Conservation (phyloP, 2,329 filamentous ascomycete genomes). For the Grosmannia clavigera region DNA sequence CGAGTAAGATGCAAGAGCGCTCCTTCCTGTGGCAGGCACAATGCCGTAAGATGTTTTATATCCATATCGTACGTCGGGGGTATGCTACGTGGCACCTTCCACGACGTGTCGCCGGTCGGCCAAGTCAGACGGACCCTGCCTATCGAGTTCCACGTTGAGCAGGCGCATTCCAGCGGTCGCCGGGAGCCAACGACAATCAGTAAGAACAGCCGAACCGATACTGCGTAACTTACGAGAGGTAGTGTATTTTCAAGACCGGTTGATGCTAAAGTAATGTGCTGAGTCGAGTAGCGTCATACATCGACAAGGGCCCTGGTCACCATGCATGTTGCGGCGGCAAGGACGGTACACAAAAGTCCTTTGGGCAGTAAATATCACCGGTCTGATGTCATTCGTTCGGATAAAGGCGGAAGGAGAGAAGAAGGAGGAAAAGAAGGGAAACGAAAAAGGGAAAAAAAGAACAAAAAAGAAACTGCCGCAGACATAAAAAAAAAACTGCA, state of each 20-base stretch:
- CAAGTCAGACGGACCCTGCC: neutral
- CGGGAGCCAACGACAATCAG: neutral
- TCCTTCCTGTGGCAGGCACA: neutral
- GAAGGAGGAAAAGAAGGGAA: neutral
- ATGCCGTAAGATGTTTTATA: neutral
- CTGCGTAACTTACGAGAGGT: neutral
- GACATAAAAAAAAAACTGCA: neutral
- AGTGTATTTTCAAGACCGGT: no score
- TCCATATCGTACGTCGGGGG: neutral
- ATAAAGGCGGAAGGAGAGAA: neutral
- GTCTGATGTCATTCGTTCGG: neutral
- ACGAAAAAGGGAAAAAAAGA: neutral
- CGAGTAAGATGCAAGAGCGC: neutral
- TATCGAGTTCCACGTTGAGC: neutral
- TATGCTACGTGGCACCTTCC: constrained; percentile 12
- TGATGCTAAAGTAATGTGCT: neutral
- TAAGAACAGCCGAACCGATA: neutral
- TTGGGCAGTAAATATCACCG: neutral
- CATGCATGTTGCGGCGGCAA: neutral
- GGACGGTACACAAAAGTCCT: neutral
- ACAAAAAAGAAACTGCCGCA: neutral
- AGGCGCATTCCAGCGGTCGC: neutral
- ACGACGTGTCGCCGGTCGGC: constrained; percentile 7
- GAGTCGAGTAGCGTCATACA: neutral
- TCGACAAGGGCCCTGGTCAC: neutral